Evolutionary conservation across 306 rosid species (phyloP), one percentile per base, ranked within the genome.

Genomic region (Leucaena leucocephala): DNA sequence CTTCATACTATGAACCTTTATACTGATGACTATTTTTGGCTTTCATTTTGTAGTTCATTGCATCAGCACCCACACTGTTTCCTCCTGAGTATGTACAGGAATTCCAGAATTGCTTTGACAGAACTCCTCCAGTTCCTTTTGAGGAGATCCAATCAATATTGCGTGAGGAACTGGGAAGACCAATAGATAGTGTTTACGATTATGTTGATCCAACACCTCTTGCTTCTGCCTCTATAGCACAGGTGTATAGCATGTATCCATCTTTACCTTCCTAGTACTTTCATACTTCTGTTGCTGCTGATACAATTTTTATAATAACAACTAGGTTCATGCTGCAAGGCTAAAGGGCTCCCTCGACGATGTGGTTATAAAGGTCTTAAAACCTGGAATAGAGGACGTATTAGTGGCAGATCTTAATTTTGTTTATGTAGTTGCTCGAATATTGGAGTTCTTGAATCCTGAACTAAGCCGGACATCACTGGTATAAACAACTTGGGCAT

Each of bases 171-270:
- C 76, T 94, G 70, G 92, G 97, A 74, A 88, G 85, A 84, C 94
- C 98, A 61, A 87, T 94, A 52, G 98, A 92, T 72, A 91, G 91
- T 78, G 88, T 92, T 78, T 94, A 87, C 27, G 97, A 92, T 80
- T 92, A 91, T 76, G 85, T 94, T 65, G 94, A 94, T 72, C 97
- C 97, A 59, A 85, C 81, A 48, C 98, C 98, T 21, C 42, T 95
- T 80, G 98, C 98, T 84, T 95, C 96, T 22, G 98, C 98, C 78
- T 95, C 98, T 34, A 86, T 95, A 87, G 98, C 98, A 74, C 98
- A 92, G 90, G 98, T 92, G 76, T 35, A 64, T 58, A 33, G 36
- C 72, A 17, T 61, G 75, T 21, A 33, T 78, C 73, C 78, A 48
- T 19, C 72, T 77, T 78, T 74, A 59, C 70, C 67, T 75, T 59